Evolutionary conservation across 176 grass and related monocot genomes (phyloP).

Genomic region (Stipa capillata): DNA sequence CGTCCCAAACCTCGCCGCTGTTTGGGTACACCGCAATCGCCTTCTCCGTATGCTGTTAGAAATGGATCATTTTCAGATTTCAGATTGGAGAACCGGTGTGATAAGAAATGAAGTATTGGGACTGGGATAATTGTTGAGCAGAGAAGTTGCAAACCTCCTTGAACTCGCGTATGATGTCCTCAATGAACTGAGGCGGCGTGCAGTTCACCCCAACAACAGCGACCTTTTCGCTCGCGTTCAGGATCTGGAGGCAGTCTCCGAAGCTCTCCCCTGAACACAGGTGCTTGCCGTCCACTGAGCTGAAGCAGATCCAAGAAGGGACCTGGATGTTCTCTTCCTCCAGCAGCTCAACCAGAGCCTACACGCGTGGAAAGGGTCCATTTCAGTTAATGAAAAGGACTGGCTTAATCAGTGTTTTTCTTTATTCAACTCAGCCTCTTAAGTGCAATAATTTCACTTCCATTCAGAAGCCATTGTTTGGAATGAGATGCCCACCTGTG

Average conservation of each 20-base stretch:
- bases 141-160: slow-evolving; percentile 35
- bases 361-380: not conserved
- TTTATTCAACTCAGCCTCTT: not conserved
- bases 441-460: not conserved
- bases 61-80: not conserved
- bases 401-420: not conserved
- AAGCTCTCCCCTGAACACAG: slow-evolving; percentile 66
- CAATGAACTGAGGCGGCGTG: slow-evolving; percentile 64
- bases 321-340: slow-evolving; percentile 66
- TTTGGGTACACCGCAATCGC: slow-evolving; percentile 76
- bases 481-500: slow-evolving; percentile 29
- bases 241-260: slow-evolving; percentile 42
- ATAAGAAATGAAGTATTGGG: not conserved
- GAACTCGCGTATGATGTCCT: slow-evolving; percentile 52
- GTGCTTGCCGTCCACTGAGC: slow-evolving; percentile 56
- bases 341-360: slow-evolving; percentile 69
- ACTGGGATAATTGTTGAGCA: not conserved
- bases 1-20: slow-evolving; percentile 81
- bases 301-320: slow-evolving; percentile 89
- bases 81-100: not conserved
- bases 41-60: slow-evolving; percentile 60
- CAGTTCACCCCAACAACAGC: slow-evolving; percentile 67
- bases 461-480: not conserved
- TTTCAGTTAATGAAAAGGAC: not conserved
- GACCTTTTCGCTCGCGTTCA: slow-evolving; percentile 53